Evolutionary conservation across 345 rosid species (phyloP).

Genomic region (Syzygium aqueum): DNA sequence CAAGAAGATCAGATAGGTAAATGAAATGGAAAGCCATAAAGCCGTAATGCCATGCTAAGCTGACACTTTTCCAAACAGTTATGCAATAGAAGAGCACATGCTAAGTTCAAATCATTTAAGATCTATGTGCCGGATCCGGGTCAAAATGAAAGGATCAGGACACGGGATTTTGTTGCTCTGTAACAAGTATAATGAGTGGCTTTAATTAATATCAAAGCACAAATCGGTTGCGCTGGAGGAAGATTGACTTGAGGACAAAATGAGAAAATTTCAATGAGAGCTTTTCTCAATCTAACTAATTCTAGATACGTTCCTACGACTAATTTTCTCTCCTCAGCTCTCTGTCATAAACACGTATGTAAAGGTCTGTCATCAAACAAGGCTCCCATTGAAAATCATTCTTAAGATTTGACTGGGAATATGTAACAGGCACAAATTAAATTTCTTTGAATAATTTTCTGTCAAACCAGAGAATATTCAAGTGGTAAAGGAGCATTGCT

Average conservation of each 20-base stretch:
- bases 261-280: neutral
- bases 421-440: neutral
- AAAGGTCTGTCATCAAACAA: neutral
- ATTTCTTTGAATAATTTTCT: neutral
- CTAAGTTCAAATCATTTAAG: neutral
- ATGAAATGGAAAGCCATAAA: neutral
- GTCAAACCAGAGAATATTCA: neutral
- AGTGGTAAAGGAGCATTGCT: neutral
- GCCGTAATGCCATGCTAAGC: neutral
- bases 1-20: neutral
- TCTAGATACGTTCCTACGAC: neutral
- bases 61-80: neutral
- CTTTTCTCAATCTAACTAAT: neutral
- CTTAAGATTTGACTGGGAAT: neutral
- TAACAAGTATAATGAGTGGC: neutral
- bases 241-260: neutral
- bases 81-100: neutral
- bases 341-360: neutral
- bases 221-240: neutral
- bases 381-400: neutral
- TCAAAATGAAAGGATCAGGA: neutral
- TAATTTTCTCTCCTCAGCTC: neutral
- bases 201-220: neutral
- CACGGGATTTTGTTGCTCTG: neutral
- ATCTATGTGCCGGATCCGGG: neutral